Conservation (phyloP, 139 green algal species). For the Nannochloris sp. region DNA sequence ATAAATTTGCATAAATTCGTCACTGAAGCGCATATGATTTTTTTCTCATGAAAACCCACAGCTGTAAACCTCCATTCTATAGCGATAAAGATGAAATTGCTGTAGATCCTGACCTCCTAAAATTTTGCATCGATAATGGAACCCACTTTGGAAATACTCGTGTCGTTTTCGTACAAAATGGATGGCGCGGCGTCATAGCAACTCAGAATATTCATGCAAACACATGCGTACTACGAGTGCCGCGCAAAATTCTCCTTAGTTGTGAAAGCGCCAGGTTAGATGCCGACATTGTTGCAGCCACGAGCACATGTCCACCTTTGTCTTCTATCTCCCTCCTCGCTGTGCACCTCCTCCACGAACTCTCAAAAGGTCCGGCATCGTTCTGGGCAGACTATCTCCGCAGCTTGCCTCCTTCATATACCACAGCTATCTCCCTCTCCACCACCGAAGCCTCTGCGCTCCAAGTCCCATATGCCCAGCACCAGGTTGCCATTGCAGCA, state of each 20-base stretch:
- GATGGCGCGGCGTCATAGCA: conserved; percentile 50
- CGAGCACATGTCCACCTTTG: neutral
- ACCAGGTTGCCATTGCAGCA: conserved; percentile 15
- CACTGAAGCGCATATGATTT: too few relatives aligned
- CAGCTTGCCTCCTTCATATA: conserved; percentile 54
- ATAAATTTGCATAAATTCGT: too few relatives aligned
- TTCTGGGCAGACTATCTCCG: conserved; percentile 62
- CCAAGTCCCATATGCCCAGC: conserved; percentile 30
- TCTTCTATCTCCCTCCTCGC: conserved; percentile 43
- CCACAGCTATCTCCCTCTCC: conserved; percentile 33
- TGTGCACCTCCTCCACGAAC: conserved; percentile 62
- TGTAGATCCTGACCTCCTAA: too few relatives aligned
- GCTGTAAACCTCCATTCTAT: neutral
- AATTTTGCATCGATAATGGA: too few relatives aligned
- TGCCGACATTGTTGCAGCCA: neutral
- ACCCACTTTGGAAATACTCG: conserved; percentile 4
- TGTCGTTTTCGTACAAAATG: conserved; percentile 32
- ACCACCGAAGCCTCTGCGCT: conserved; percentile 24
- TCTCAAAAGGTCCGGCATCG: conserved; percentile 33
- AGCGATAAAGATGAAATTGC: neutral
- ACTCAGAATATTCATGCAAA: conserved; percentile 27
- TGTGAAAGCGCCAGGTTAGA: conserved; percentile 24
- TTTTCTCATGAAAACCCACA: neutral
- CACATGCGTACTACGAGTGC: conserved; percentile 38
- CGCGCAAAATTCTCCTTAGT: conserved; percentile 40